Evolutionary conservation across 2,329 filamentous ascomycete genomes (phyloP).

Genomic region (Trichoderma polysporum): DNA sequence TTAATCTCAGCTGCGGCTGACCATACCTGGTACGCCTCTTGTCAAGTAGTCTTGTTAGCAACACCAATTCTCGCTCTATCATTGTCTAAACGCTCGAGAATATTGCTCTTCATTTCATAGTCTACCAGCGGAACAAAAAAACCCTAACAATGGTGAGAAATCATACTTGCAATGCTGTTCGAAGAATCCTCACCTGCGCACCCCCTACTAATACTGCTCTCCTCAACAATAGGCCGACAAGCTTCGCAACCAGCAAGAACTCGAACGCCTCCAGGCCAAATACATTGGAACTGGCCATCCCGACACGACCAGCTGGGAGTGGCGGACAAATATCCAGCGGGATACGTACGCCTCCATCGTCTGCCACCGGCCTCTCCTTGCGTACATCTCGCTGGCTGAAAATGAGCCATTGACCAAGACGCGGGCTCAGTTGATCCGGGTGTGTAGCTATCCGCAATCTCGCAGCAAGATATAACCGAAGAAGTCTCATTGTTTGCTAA

Average conservation of each 20-base stretch:
- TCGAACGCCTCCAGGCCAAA: slow-evolving; percentile 93
- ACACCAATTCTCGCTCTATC: neutral
- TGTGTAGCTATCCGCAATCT: slow-evolving; percentile 33
- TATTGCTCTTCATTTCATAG: neutral
- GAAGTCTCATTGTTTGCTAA: slow-evolving; percentile 17
- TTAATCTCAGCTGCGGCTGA: neutral
- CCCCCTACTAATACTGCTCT: neutral
- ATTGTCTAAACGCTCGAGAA: neutral
- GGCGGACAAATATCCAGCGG: slow-evolving; percentile 91
- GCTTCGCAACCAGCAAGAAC: slow-evolving; percentile 94
- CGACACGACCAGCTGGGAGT: slow-evolving; percentile 97
- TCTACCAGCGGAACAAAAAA: neutral
- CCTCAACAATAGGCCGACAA: slow-evolving; percentile 73
- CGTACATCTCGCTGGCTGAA: slow-evolving; percentile 86
- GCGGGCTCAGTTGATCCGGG: slow-evolving; percentile 75
- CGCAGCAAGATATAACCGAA: neutral
- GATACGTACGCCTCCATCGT: slow-evolving; percentile 88
- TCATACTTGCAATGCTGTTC: neutral
- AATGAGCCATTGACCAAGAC: slow-evolving; percentile 82
- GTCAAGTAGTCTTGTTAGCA: neutral
- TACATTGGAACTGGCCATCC: slow-evolving; percentile 95
- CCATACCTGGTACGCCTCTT: neutral
- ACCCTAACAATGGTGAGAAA: neutral
- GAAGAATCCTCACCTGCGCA: neutral
- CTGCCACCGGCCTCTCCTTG: slow-evolving; percentile 83